Percentiles rank a stretch among this genome's conserved stretches.
phyloP scores from a whole-genome alignment of 1,139 yeast genomes.

The Diutina rugosa region DNA sequence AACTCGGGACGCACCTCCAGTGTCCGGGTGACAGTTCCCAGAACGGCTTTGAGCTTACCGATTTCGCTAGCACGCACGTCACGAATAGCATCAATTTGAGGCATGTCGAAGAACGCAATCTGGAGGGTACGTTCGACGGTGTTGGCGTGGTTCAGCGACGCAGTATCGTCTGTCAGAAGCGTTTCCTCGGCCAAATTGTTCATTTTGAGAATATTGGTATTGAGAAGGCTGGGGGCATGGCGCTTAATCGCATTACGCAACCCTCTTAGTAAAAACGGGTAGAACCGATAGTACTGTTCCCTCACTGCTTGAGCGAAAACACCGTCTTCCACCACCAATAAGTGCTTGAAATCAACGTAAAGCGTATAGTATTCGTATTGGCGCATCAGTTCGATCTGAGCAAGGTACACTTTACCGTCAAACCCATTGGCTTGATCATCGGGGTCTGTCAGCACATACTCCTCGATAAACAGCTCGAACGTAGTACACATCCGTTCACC shows the following conservation, averaged over 20 bases:
- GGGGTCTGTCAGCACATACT: constrained; percentile 31
- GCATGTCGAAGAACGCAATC: constrained; percentile 80
- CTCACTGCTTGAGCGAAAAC: constrained; percentile 81
- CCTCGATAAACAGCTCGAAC: constrained; percentile 74
- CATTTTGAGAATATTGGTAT: constrained; percentile 26
- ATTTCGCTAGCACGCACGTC: constrained; percentile 84
- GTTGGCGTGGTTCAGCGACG: constrained; percentile 13
- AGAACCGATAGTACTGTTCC: constrained; percentile 85
- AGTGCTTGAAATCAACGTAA: constrained; percentile 75
- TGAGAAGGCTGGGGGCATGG: constrained; percentile 64
- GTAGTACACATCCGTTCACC: constrained; percentile 91
- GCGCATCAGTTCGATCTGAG: constrained; percentile 75
- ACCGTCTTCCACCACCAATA: constrained; percentile 67
- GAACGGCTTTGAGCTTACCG: constrained; percentile 73
- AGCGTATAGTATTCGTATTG: constrained; percentile 65
- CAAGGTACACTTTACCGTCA: constrained; percentile 53
- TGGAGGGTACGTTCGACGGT: constrained; percentile 66
- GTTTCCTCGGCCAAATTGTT: constrained; percentile 10
- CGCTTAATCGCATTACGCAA: constrained; percentile 59
- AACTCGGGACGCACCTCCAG: constrained; percentile 96
- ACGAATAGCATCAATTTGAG: constrained; percentile 73
- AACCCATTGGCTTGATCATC: constrained; percentile 21
- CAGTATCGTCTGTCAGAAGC: constrained; percentile 11
- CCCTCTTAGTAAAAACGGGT: constrained; percentile 73
- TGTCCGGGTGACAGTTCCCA: constrained; percentile 95